phyloP scores from a whole-genome alignment of 371 early-diverging fungal species.

The Coemansia sp. region DNA sequence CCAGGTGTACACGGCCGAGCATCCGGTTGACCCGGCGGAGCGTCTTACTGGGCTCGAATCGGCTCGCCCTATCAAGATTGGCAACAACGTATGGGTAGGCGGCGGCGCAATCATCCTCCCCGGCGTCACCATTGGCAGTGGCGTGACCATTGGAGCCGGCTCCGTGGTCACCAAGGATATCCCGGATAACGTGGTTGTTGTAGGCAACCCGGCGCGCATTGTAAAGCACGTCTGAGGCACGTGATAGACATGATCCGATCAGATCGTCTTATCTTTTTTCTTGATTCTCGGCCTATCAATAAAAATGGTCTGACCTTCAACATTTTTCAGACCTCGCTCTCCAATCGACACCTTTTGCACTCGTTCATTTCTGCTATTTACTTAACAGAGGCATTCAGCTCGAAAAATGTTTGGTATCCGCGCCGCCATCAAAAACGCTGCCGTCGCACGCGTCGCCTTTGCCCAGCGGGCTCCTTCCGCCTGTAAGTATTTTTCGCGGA shows the following conservation, averaged over 20 bases:
- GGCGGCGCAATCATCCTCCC: conserved; percentile 71
- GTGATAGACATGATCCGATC: too few species aligned
- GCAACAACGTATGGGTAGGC: conserved; percentile 72
- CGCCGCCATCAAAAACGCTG: conserved; percentile 37
- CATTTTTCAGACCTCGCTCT: not conserved
- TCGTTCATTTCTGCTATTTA: not conserved
- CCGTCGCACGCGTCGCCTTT: conserved; percentile 20
- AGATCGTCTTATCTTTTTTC: conserved; percentile 11
- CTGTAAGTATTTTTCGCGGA: conserved; percentile 24
- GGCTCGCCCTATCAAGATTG: conserved; percentile 63
- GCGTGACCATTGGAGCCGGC: conserved; percentile 59
- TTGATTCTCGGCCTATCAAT: conserved; percentile 1
- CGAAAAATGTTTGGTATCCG: conserved; percentile 45
- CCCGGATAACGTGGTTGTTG: conserved; percentile 68
- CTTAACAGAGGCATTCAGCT: not conserved
- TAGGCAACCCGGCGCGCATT: conserved; percentile 80
- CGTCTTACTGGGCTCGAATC: conserved; percentile 47
- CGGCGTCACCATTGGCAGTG: conserved; percentile 81
- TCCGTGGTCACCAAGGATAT: conserved; percentile 79
- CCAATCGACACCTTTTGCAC: conserved; percentile 3
- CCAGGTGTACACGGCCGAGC: conserved; percentile 72
- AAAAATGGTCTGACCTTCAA: not conserved
- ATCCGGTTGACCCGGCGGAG: conserved; percentile 61
- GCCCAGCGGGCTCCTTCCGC: conserved; percentile 21
- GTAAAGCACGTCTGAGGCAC: conserved; percentile 52